Conservation (phyloP, 2,329 filamentous ascomycete genomes). For the Emmonsia crescens region DNA sequence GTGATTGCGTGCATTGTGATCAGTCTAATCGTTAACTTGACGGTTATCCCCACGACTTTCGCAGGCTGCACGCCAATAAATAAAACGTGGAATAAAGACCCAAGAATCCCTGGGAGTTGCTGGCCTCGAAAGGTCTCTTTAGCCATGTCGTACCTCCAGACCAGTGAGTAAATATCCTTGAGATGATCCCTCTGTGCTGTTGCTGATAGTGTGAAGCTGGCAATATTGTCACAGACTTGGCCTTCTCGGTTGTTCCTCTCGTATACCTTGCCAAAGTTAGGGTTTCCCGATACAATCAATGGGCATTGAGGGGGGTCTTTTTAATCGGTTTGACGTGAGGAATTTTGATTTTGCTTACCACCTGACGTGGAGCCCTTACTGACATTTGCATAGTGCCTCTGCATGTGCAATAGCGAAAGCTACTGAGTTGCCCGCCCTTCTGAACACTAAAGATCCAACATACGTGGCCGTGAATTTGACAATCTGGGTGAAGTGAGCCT, state of each 20-base stretch:
- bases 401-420: conserved; percentile 2
- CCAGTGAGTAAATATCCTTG: not conserved
- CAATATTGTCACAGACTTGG: conserved; percentile 1
- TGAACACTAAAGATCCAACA: not conserved
- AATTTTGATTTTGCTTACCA: not conserved
- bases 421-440: not conserved
- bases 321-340: not conserved
- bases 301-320: not conserved
- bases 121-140: not conserved
- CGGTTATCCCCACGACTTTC: not conserved
- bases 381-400: not conserved
- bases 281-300: conserved; percentile 1
- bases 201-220: not conserved
- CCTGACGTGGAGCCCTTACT: not conserved
- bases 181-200: not conserved
- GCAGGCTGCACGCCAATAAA: not conserved
- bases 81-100: conserved; percentile 1
- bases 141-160: conserved; percentile 1
- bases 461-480: not conserved
- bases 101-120: not conserved
- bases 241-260: not conserved
- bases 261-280: not conserved
- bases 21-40: not conserved
- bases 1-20: not conserved
- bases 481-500: not conserved